phyloP scores from a whole-genome alignment of 176 grass and related monocot species.

The Cenchrus purpureus region DNA sequence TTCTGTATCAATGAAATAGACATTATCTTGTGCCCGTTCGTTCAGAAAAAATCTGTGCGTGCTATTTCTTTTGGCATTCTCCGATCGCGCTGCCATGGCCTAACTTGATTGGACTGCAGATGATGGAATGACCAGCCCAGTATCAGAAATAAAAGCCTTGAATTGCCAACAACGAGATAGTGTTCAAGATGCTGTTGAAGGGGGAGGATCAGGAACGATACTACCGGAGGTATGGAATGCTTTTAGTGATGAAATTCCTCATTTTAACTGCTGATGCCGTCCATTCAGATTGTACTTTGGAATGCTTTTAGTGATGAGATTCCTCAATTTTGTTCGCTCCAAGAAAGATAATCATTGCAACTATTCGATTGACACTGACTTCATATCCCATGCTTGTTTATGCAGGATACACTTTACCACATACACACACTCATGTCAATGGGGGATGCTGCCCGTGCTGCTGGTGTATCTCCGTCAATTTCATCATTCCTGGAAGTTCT shows the following conservation, averaged over 20 bases:
- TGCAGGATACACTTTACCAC: background rate
- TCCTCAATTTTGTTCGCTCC: background rate
- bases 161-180: background rate
- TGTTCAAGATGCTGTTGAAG: background rate
- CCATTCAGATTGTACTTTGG: background rate
- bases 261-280: no score
- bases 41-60: no score
- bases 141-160: background rate
- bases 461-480: background rate
- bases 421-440: conserved; percentile 34
- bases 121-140: background rate
- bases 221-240: background rate
- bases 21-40: no score
- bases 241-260: background rate
- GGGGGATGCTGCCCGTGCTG: conserved; percentile 25
- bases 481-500: conserved; percentile 9
- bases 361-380: no score
- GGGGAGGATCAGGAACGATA: background rate
- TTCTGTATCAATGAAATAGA: no score
- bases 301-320: no score
- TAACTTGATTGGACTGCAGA: background rate
- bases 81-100: background rate
- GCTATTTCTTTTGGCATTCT: background rate
- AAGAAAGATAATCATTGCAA: background rate
- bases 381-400: background rate